Evolutionary conservation across 306 rosid genomes (phyloP).

Genomic region (Corylus heterophylla): DNA sequence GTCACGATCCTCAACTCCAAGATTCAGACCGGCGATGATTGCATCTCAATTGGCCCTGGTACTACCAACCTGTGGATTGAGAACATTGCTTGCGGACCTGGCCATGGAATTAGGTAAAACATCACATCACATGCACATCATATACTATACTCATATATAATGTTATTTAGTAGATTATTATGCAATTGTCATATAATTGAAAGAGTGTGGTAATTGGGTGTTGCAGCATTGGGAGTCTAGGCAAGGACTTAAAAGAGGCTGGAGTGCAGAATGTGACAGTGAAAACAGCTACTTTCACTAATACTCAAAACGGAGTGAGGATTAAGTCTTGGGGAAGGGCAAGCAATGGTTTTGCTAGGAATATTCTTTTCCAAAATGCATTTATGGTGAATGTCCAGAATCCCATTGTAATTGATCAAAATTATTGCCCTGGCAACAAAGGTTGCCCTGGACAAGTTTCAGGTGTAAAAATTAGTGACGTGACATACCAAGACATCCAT

Average conservation of each 20-base stretch:
- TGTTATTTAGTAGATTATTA: not conserved
- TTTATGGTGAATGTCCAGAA: conserved; percentile 43
- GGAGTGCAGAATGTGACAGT: conserved; percentile 64
- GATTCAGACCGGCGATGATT: conserved; percentile 59
- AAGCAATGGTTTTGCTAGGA: conserved; percentile 48
- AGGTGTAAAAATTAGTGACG: conserved; percentile 31
- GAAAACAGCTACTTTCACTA: conserved; percentile 30
- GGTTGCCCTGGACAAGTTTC: conserved; percentile 38
- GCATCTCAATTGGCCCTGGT: conserved; percentile 67
- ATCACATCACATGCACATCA: too few relatives aligned
- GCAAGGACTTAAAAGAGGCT: conserved; percentile 30
- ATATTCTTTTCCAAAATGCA: conserved; percentile 40
- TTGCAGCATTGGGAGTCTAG: conserved; percentile 59
- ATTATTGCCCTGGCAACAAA: conserved; percentile 43
- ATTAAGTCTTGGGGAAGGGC: conserved; percentile 63
- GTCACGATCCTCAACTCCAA: conserved; percentile 45
- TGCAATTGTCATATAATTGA: not conserved
- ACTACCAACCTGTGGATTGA: conserved; percentile 62
- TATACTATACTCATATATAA: too few relatives aligned
- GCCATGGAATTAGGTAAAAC: conserved; percentile 61
- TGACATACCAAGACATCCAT: conserved; percentile 29
- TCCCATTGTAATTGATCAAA: conserved; percentile 54
- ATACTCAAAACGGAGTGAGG: conserved; percentile 47
- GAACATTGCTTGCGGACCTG: conserved; percentile 56
- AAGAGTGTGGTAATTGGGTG: not conserved